Percentiles rank a stretch among this genome's conserved stretches.
Conservation (phyloP, 805 yeast species). For the Candida sakaeoensis region DNA sequence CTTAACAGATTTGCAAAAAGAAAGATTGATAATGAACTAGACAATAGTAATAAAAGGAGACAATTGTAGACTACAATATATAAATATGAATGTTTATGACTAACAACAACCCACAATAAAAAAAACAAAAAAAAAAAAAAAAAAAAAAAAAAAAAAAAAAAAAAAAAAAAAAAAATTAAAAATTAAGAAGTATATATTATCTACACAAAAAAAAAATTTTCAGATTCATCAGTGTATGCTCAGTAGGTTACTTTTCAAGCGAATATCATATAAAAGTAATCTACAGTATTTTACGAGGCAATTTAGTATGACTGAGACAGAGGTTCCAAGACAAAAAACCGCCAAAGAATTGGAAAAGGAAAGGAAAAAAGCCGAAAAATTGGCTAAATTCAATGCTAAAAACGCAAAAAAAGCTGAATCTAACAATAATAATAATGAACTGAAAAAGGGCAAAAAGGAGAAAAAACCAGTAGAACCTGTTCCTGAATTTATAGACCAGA, state of each 20-base stretch:
- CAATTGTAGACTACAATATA: background rate
- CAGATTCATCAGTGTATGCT: conserved; percentile 15
- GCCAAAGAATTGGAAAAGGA: conserved; percentile 84
- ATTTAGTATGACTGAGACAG: conserved; percentile 14
- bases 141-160: too few relatives aligned
- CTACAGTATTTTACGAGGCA: conserved; percentile 1
- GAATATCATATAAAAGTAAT: conserved; percentile 8
- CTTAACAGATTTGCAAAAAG: conserved; percentile 19
- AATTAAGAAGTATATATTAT: background rate
- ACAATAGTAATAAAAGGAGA: background rate
- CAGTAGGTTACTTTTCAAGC: conserved; percentile 13
- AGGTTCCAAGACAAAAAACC: conserved; percentile 50
- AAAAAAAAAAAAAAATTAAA: background rate
- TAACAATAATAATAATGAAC: conserved; percentile 36
- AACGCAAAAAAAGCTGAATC: conserved; percentile 46
- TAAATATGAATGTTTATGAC: too few relatives aligned
- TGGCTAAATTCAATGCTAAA: conserved; percentile 85
- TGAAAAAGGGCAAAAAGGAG: conserved; percentile 63
- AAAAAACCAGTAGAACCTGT: conserved; percentile 49
- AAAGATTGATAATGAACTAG: background rate
- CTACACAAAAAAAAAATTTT: conserved; percentile 6
- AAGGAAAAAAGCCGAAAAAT: conserved; percentile 81
- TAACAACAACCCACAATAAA: too few relatives aligned
- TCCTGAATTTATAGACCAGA: conserved; percentile 83
- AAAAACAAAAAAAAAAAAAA: too few relatives aligned